Conservation (phyloP, 768 basidiomycete genomes). For the Rhodotorula sphaerocarpa region DNA sequence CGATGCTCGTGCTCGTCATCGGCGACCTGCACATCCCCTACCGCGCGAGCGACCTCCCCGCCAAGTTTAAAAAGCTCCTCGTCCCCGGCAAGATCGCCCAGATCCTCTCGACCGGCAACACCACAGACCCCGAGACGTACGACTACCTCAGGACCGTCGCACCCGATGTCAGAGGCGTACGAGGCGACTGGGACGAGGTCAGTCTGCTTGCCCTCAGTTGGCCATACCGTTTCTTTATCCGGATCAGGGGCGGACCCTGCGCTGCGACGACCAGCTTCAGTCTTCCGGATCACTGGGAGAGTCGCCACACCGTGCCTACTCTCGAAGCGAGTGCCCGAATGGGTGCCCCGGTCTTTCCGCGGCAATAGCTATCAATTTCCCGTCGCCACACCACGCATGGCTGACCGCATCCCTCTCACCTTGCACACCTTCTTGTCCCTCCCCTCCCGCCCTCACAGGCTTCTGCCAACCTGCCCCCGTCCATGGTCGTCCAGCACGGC, state of each 20-base stretch:
- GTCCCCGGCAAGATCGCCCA: slow-evolving; percentile 95
- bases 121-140: slow-evolving; percentile 93
- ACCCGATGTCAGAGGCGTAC: slow-evolving; percentile 80
- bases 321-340: no score
- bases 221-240: no score
- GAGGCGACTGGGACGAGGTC: slow-evolving; percentile 95
- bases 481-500: slow-evolving; percentile 66
- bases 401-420: neutral
- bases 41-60: slow-evolving; percentile 71
- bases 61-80: slow-evolving; percentile 93
- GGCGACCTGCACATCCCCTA: slow-evolving; percentile 97
- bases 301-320: no score
- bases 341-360: no score
- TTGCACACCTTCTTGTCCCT: neutral
- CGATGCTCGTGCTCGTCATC: slow-evolving; percentile 80
- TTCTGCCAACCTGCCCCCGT: slow-evolving; percentile 60
- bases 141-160: slow-evolving; percentile 93
- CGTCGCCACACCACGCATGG: no score
- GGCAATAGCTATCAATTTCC: no score
- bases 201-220: slow-evolving; percentile 39
- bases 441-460: neutral
- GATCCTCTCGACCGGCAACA: slow-evolving; percentile 93
- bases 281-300: no score
- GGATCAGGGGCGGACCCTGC: no score
- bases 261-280: no score